A percentile compares a stretch with the other conserved stretches of the same genome.
These are phyloP conservation scores for Orbilia ellipsospora DNA, from an alignment of 2,329 filamentous ascomycete genomes.

Conservation along the genomic window DNA sequence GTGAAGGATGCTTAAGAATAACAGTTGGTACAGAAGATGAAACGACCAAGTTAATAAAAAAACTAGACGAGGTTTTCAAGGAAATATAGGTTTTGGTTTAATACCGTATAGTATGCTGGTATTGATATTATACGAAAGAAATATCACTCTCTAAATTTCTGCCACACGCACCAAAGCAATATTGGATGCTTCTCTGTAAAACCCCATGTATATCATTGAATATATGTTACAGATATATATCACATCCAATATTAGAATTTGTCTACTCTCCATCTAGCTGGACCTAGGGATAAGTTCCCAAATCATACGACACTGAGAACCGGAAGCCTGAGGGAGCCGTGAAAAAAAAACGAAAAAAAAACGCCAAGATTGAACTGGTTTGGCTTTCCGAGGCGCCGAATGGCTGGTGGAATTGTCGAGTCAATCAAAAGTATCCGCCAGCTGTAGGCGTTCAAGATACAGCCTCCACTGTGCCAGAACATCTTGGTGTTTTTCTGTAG, in stretches of 20 bases:
- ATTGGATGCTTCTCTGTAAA: not conserved
- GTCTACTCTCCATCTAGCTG: too few species aligned
- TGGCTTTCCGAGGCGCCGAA: too few species aligned
- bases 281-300: too few species aligned
- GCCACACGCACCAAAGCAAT: not conserved
- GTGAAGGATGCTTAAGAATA: conserved; percentile 86
- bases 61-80: conserved; percentile 70
- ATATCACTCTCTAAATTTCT: not conserved
- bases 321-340: too few species aligned
- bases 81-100: conserved; percentile 58
- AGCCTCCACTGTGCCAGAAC: conserved; percentile 27
- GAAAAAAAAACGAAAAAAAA: too few species aligned
- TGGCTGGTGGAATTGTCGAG: not conserved
- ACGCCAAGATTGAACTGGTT: too few species aligned
- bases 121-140: too few species aligned
- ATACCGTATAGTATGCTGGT: not conserved
- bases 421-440: conserved; percentile 10
- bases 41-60: conserved; percentile 79
- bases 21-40: conserved; percentile 92
- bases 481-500: conserved; percentile 12
- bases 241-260: too few species aligned
- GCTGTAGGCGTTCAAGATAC: conserved; percentile 27
- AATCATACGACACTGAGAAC: too few species aligned
- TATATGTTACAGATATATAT: too few species aligned
- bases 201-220: too few species aligned